These are phyloP conservation scores for Borealophlyctis nickersoniae DNA, from an alignment of 192 early-diverging fungal species.

Conservation along the genomic window DNA sequence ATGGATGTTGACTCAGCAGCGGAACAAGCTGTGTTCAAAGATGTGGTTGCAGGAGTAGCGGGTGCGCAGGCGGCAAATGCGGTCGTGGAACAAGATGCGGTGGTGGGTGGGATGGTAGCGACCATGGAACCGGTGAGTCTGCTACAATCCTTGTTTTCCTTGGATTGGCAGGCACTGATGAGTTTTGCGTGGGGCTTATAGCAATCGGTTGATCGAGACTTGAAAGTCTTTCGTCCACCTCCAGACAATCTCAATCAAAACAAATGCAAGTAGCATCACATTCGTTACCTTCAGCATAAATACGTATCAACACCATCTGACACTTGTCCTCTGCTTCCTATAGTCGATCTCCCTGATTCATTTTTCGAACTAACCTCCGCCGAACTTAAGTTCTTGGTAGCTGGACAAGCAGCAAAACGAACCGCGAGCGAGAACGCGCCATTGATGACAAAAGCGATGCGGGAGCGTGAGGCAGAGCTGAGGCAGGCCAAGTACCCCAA, in stretches of 20 bases:
- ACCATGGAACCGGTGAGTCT: no score
- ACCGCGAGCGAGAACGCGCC: conserved; percentile 62
- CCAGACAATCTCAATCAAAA: conserved; percentile 7
- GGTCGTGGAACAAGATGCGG: background rate
- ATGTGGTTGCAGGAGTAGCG: conserved; percentile 8
- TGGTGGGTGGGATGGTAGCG: no score
- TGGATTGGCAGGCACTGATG: no score
- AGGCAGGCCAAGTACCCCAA: conserved; percentile 69
- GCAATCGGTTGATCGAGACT: background rate
- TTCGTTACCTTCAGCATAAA: background rate
- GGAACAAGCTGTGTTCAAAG: background rate
- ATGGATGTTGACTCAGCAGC: no score
- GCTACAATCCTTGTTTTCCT: no score
- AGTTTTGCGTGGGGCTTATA: no score
- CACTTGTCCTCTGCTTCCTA: background rate
- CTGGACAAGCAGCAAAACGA: conserved; percentile 22
- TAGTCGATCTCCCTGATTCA: conserved; percentile 80
- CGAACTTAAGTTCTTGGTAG: conserved; percentile 69
- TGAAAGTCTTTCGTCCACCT: conserved; percentile 36
- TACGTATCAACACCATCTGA: no score
- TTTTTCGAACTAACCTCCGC: conserved; percentile 74
- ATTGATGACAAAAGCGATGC: conserved; percentile 74
- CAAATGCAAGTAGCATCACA: background rate
- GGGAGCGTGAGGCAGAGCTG: conserved; percentile 68
- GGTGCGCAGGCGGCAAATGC: conserved; percentile 11